phyloP scores from a whole-genome alignment of 1,284 basidiomycete genomes.

The Ustilago trichophora region DNA sequence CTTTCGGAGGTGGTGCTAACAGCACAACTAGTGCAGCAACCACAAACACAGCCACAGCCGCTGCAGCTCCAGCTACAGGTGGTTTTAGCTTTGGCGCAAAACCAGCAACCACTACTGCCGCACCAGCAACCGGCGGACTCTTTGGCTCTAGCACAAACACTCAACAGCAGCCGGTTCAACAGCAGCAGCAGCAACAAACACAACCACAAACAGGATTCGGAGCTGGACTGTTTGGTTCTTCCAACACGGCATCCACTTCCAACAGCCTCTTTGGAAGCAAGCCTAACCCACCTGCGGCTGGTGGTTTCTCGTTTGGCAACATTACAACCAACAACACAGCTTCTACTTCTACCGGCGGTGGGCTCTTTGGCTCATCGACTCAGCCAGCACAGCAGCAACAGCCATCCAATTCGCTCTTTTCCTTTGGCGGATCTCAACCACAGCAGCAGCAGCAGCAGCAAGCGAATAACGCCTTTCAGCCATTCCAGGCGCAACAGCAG shows the following conservation, averaged over 20 bases:
- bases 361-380: background rate
- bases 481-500: constrained; percentile 21
- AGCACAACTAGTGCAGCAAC: constrained; percentile 15
- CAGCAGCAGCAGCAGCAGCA: constrained; percentile 28
- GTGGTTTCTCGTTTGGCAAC: constrained; percentile 45
- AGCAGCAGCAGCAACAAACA: constrained; percentile 16
- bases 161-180: constrained; percentile 9
- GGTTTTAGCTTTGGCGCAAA: constrained; percentile 52
- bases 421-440: constrained; percentile 13
- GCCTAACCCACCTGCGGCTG: constrained; percentile 10
- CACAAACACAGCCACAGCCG: constrained; percentile 4
- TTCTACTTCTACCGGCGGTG: constrained; percentile 15
- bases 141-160: constrained; percentile 31
- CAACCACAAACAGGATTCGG: constrained; percentile 23
- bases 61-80: constrained; percentile 20
- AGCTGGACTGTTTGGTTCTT: constrained; percentile 28
- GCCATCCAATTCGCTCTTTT: constrained; percentile 16
- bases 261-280: constrained; percentile 38
- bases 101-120: constrained; percentile 13
- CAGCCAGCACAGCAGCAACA: constrained; percentile 14
- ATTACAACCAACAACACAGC: constrained; percentile 27
- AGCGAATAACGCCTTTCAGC: constrained; percentile 1
- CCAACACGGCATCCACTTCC: constrained; percentile 16
- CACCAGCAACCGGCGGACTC: constrained; percentile 28
- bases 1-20: constrained; percentile 24